Evolutionary conservation across 129 eudicot species (phyloP).

Genomic region (Lactuca saligna): DNA sequence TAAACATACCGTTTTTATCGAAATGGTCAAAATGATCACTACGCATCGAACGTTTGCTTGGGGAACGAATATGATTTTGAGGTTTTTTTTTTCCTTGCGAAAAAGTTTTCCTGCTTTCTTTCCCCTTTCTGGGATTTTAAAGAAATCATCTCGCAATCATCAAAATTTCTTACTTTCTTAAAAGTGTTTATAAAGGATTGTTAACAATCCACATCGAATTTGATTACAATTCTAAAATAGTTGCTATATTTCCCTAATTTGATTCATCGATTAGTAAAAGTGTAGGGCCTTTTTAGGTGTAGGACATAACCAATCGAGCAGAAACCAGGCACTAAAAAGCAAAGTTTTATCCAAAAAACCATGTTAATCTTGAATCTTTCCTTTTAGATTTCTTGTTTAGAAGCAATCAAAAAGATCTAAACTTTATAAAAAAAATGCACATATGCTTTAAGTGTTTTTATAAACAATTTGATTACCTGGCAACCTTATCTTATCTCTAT

Average conservation of each 20-base stretch:
- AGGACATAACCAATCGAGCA: conserved; percentile 3
- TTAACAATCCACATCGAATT: conserved; percentile 4
- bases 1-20: background rate
- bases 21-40: background rate
- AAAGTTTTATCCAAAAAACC: background rate
- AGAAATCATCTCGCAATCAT: background rate
- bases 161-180: background rate
- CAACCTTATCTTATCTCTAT: conserved; percentile 15
- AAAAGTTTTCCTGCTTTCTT: background rate
- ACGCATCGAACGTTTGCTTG: background rate
- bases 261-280: background rate
- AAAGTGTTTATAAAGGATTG: background rate
- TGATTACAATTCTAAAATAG: background rate
- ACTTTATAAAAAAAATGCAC: conserved; percentile 7
- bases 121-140: background rate
- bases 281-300: conserved; percentile 6
- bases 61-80: background rate
- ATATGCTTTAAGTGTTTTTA: conserved; percentile 6
- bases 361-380: background rate
- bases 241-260: background rate
- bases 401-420: background rate
- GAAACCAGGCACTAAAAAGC: background rate
- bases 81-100: background rate
- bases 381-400: background rate
- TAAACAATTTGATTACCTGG: conserved; percentile 9